Evolutionary conservation across 495 filamentous ascomycete species (phyloP), one percentile per base, ranked within the genome.

Genomic region (Immersiella caudata): DNA sequence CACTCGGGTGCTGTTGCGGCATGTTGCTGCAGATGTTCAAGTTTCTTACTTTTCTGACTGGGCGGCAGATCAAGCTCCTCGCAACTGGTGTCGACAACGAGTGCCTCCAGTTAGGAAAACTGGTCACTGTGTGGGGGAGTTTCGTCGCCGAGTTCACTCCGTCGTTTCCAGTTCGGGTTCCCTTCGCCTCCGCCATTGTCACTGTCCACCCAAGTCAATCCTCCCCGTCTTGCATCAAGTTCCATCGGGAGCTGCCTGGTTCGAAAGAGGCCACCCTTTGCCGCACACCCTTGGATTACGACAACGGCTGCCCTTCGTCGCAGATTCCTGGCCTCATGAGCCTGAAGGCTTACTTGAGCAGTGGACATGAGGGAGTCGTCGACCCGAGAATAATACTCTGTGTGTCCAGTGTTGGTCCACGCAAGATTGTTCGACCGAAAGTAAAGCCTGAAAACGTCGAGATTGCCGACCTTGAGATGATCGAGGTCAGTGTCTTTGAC

Each of bases 401-500:
- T 62, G 85, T 88, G 14, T 83, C 84, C 70, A 84, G 83, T 67
- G 76, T 88, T 62, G 85, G 85, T 0, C 78, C 78, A 12, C 79
- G 78, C 64, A 84, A 84, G 74, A 78, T 72, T 74, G 78, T 88
- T 58, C 79, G 29, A 35, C 20, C 57, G 25, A 60, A 35, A 9
- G n/a, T 26, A 21, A 22, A 77, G 1, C 81, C 78, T 52, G 85
- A 84, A 67, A 82, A 83, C 62, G 77, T 72, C 0, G 75, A 73
- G 27, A 64, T 64, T 4, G 6, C 18, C n/a, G 67, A 72, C 5
- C 71, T 78, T 0, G 78, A 85, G 50, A 76, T 85, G 36, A 75
- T 85, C 26, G 84, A 86, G 58, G 74, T 90, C 11, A 72, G 77
- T 20, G 72, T 90, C 12, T 87, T 88, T 65, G 89, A 91, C 70